A percentile compares a stretch with the other conserved stretches of the same genome.
phyloP scores from a whole-genome alignment of 1,139 yeast species.

The Blastobotrys buckinghamii region DNA sequence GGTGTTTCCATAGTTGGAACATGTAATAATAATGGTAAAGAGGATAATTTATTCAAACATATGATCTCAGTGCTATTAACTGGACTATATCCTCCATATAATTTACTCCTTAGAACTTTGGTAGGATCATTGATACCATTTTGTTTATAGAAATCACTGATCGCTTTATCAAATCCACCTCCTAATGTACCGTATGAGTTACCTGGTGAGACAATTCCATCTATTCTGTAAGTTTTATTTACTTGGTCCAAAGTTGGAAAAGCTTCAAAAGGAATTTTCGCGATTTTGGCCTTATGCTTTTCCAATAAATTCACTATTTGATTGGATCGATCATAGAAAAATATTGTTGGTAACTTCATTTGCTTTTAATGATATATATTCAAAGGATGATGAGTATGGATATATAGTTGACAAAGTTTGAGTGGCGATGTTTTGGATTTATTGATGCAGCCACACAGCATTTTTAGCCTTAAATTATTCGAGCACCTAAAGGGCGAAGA shows the following conservation, averaged over 20 bases:
- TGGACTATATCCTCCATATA: constrained; percentile 34
- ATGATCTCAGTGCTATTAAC: constrained; percentile 30
- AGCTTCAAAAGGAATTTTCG: constrained; percentile 10
- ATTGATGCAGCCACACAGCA: too few species aligned
- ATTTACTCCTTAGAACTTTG: constrained; percentile 21
- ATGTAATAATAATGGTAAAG: constrained; percentile 35
- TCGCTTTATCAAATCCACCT: constrained; percentile 47
- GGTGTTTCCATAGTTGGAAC: constrained; percentile 49
- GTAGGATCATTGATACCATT: constrained; percentile 16
- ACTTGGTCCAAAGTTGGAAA: constrained; percentile 13
- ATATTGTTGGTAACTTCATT: constrained; percentile 1
- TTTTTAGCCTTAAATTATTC: too few species aligned
- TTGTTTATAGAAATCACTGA: constrained; percentile 33
- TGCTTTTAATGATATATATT: too few species aligned
- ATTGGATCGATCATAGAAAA: constrained; percentile 13
- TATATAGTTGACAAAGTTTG: too few species aligned
- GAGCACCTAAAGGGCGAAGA: too few species aligned
- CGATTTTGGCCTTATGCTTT: constrained; percentile 4
- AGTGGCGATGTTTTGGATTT: too few species aligned
- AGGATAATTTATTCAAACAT: neutral
- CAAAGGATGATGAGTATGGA: too few species aligned
- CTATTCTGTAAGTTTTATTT: constrained; percentile 15
- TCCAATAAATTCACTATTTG: constrained; percentile 7
- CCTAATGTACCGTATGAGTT: constrained; percentile 47
- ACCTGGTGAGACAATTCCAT: constrained; percentile 46